Percentiles rank a stretch among this genome's conserved stretches.
phyloP scores from a whole-genome alignment of 805 yeast genomes.

The Candida xiaguanensis region DNA sequence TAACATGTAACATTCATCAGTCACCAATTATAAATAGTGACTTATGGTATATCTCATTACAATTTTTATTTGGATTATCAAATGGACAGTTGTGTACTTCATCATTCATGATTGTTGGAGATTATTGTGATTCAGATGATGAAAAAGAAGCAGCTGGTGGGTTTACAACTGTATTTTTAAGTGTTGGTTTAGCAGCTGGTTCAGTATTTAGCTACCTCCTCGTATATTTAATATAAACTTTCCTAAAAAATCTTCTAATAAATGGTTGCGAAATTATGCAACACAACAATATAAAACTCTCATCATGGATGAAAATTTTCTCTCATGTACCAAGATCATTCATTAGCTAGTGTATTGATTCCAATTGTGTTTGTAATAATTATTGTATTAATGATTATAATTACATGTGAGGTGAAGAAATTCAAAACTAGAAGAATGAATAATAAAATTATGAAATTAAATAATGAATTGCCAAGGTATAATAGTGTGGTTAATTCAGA shows the following conservation, averaged over 20 bases:
- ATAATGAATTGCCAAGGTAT: conserved; percentile 5
- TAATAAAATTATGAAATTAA: background rate
- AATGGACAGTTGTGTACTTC: conserved; percentile 84
- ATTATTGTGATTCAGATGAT: conserved; percentile 52
- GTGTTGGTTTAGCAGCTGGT: conserved; percentile 77
- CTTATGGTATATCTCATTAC: conserved; percentile 61
- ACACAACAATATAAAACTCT: background rate
- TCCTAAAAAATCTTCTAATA: background rate
- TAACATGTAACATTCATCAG: conserved; percentile 59
- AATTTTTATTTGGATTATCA: conserved; percentile 77
- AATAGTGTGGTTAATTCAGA: background rate
- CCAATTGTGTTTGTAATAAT: conserved; percentile 1
- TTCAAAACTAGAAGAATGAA: background rate
- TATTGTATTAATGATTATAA: background rate
- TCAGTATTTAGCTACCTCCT: conserved; percentile 65
- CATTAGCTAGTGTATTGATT: background rate
- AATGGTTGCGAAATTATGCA: conserved; percentile 4
- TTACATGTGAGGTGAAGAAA: background rate
- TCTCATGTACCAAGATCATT: too few species aligned
- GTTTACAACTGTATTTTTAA: conserved; percentile 74
- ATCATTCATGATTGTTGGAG: conserved; percentile 72
- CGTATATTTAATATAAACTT: conserved; percentile 4
- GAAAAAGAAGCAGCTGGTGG: conserved; percentile 95
- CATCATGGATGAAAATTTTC: too few species aligned
- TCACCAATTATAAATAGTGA: conserved; percentile 54